A percentile compares a stretch with the other conserved stretches of the same genome.
phyloP scores from a whole-genome alignment of 257 asterid species.

The Eustoma russellianum region DNA sequence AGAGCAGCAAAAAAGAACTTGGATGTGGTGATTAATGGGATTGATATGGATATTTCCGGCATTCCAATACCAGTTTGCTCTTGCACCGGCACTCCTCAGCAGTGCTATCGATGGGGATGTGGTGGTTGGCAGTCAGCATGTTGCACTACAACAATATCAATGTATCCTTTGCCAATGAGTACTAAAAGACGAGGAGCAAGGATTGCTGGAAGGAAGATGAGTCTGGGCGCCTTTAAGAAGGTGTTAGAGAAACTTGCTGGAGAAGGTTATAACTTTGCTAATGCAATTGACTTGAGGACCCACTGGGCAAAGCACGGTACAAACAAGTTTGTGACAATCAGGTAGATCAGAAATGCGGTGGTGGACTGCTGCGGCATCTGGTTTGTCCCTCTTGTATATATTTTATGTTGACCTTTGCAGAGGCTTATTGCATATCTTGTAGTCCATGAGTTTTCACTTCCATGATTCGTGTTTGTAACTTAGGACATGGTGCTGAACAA shows the following conservation, averaged over 20 bases:
- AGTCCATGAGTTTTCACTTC: slow-evolving; percentile 20
- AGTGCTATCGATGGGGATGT: slow-evolving; percentile 95
- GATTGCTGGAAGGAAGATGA: slow-evolving; percentile 97
- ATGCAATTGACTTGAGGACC: slow-evolving; percentile 81
- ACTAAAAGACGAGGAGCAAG: slow-evolving; percentile 90
- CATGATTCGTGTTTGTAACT: slow-evolving; percentile 26
- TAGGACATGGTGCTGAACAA: slow-evolving; percentile 28
- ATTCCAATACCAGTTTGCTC: slow-evolving; percentile 93
- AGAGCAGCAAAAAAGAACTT: slow-evolving; percentile 65
- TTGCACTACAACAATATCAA: slow-evolving; percentile 82
- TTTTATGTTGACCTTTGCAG: slow-evolving; percentile 43
- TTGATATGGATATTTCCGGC: slow-evolving; percentile 79
- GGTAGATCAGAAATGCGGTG: slow-evolving; percentile 35
- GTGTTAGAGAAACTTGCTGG: slow-evolving; percentile 81
- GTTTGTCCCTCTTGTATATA: slow-evolving; percentile 56
- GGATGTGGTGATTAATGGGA: slow-evolving; percentile 73
- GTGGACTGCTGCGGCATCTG: slow-evolving; percentile 23
- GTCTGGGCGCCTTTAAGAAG: slow-evolving; percentile 95
- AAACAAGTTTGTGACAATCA: slow-evolving; percentile 88
- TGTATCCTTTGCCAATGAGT: slow-evolving; percentile 97
- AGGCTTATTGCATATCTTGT: slow-evolving; percentile 30
- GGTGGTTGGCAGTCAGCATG: slow-evolving; percentile 99
- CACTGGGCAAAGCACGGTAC: slow-evolving; percentile 99
- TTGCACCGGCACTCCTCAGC: slow-evolving; percentile 91
- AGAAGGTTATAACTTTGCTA: slow-evolving; percentile 62